Evolutionary conservation across 257 asterid species (phyloP), one percentile per base, ranked within the genome.

Genomic region (Buddleja alternifolia): DNA sequence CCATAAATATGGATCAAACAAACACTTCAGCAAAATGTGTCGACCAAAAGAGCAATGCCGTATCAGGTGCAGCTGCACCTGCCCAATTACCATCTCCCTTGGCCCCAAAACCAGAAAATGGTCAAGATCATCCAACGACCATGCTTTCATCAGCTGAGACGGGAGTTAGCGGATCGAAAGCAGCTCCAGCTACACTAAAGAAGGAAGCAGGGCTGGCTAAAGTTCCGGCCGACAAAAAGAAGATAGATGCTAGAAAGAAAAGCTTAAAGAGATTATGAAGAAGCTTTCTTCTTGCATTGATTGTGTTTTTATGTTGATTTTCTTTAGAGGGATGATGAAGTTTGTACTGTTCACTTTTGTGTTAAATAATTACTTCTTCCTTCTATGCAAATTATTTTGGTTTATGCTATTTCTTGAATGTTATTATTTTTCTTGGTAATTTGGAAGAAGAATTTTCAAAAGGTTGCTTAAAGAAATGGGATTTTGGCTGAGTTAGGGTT

Each of bases 241-340:
- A 88, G 89, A 80, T 89, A 20, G 99, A 93, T 75, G 97, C 96
- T 2, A 84, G 97, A 71, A 93, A 93, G 88, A 90, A 84, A 72
- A 90, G 95, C 81, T 81, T 93, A 83, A 88, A 88, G 87, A 90
- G 98, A 86, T 79, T 84, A 75, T 90, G 77, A 82, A 47, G 34
- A 29, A 29, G 5, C 34, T 29, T 29, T 5, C 5, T 29, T 29
- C 51, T 4, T 16, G 12, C 19, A 10, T 52, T 45, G 39, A 24
- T 37, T 24, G 7, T 52, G 52, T 52, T 65, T 29, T 10, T 39
- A 7, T 53, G 15, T 67, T 39, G 8, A 8, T 53, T 29, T 50
- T 50, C 70, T 65, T 14, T 19, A 15, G 23, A 11, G 62, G 45
- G 62, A 50, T 15, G 16, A 11, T 3, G 29, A 32, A 48, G 62